Evolutionary conservation across 192 early-diverging fungal genomes (phyloP).

Genomic region (Podila clonocystis): DNA sequence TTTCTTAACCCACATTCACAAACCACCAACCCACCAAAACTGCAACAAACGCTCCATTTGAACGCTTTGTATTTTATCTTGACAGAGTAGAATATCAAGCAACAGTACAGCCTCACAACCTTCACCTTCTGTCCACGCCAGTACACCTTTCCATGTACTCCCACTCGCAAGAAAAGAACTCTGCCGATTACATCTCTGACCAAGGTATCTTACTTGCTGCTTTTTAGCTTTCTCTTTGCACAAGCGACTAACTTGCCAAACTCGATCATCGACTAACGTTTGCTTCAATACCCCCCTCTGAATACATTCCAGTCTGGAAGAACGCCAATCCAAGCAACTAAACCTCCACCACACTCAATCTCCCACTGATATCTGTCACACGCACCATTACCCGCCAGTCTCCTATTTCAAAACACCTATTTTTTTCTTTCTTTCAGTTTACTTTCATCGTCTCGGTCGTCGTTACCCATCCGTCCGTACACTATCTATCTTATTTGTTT

Average conservation of each 20-base stretch:
- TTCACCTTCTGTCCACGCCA: conserved; percentile 15
- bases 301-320: conserved; percentile 39
- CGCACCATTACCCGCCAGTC: background rate
- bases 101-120: background rate
- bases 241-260: background rate
- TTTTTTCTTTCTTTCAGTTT: conserved; percentile 1
- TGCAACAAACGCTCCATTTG: background rate
- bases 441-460: background rate
- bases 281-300: background rate
- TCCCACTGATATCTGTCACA: conserved; percentile 18
- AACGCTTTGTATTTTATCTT: conserved; percentile 20
- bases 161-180: conserved; percentile 87
- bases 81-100: conserved; percentile 28
- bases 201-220: conserved; percentile 63
- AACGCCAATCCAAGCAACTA: conserved; percentile 47
- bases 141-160: conserved; percentile 71
- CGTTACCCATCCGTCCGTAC: background rate
- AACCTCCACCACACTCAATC: conserved; percentile 29
- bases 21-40: background rate
- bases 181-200: conserved; percentile 92
- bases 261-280: background rate
- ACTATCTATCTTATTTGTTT: background rate
- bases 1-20: background rate
- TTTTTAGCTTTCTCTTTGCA: background rate
- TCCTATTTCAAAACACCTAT: background rate